A percentile compares a stretch with the other conserved stretches of the same genome.
phyloP scores from a whole-genome alignment of 352 stramenopile species.

The Blastocystis hominis region DNA sequence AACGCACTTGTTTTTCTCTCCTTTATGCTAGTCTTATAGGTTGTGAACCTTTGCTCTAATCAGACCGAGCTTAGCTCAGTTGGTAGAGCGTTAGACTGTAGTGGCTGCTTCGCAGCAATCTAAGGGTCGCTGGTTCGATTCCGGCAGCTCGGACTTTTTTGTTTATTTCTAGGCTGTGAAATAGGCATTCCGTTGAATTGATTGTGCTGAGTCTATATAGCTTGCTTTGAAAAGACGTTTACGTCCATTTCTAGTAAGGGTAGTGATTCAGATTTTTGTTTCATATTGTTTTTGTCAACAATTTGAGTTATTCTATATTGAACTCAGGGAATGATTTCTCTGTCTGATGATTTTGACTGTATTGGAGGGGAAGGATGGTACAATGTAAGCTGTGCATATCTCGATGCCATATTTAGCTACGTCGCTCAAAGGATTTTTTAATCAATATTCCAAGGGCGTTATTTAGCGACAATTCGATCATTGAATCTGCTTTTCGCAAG shows the following conservation, averaged over 20 bases:
- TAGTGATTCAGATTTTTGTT: not conserved
- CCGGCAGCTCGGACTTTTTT: slow-evolving; percentile 54
- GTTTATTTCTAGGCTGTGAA: not conserved
- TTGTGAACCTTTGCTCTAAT: not conserved
- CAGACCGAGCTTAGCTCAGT: not conserved
- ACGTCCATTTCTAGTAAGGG: no score
- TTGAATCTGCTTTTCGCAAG: slow-evolving; percentile 3
- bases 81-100: no score
- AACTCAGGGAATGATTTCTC: not conserved
- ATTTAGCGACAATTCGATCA: not conserved
- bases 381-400: not conserved
- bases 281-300: not conserved
- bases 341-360: slow-evolving; percentile 43
- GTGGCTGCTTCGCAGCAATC: no score
- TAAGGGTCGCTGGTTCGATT: not conserved
- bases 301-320: not conserved
- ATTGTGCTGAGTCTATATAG: not conserved
- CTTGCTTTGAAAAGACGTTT: not conserved
- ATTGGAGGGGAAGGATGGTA: slow-evolving; percentile 56
- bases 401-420: not conserved
- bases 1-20: not conserved
- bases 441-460: not conserved
- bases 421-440: slow-evolving; percentile 20
- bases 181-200: not conserved
- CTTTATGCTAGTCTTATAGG: not conserved